Conservation (phyloP, 306 rosid species). For the Vigna reflexopilosa region DNA sequence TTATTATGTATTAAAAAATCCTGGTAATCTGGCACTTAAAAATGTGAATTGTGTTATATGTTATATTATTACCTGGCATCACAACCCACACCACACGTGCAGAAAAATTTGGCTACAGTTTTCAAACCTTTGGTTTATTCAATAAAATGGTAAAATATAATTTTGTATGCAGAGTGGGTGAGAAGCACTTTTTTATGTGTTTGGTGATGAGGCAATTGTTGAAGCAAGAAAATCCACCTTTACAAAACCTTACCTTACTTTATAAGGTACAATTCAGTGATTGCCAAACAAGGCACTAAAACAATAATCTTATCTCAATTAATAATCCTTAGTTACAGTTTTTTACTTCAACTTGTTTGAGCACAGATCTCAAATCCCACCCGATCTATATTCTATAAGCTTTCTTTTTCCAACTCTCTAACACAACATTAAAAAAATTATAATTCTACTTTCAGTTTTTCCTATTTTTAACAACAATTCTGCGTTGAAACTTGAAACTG, state of each 20-base stretch:
- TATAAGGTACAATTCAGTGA: constrained; percentile 33
- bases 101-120: constrained; percentile 22
- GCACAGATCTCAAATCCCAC: constrained; percentile 47
- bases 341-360: constrained; percentile 52
- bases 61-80: not conserved
- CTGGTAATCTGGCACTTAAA: no score
- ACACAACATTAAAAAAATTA: no score
- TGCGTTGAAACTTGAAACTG: constrained; percentile 48
- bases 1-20: no score
- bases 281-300: constrained; percentile 46
- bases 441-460: not conserved
- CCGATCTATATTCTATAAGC: not conserved
- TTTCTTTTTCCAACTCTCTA: no score
- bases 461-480: constrained; percentile 30
- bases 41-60: not conserved
- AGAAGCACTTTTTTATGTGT: constrained; percentile 38
- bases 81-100: constrained; percentile 47
- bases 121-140: constrained; percentile 23
- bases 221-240: constrained; percentile 44
- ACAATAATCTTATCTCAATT: constrained; percentile 34
- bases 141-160: not conserved
- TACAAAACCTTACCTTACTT: constrained; percentile 29
- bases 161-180: constrained; percentile 19
- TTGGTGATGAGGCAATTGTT: not conserved
- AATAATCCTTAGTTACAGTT: constrained; percentile 26